Conservation (phyloP, 306 rosid species). For the Dryas octopetala region DNA sequence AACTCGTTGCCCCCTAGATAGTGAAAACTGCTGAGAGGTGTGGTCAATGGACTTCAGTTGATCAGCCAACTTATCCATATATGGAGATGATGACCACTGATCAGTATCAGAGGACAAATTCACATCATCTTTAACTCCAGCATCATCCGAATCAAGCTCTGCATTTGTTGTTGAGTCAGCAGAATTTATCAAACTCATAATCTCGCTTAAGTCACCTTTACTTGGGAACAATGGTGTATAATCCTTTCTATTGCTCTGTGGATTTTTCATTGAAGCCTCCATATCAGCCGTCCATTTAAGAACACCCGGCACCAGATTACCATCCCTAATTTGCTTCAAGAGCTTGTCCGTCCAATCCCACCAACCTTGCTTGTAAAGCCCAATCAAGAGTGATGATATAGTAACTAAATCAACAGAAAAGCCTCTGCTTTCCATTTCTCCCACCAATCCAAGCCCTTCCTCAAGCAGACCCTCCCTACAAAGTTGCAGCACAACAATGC, state of each 20-base stretch:
- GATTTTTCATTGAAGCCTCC: slow-evolving; percentile 72
- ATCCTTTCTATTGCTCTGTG: slow-evolving; percentile 56
- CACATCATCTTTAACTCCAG: slow-evolving; percentile 27
- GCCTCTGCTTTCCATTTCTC: slow-evolving; percentile 91
- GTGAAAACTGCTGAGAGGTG: slow-evolving; percentile 44
- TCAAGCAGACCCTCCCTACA: slow-evolving; percentile 73
- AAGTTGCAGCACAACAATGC: slow-evolving; percentile 72
- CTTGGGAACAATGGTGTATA: slow-evolving; percentile 58
- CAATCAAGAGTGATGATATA: slow-evolving; percentile 64
- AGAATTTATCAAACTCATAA: slow-evolving; percentile 43
- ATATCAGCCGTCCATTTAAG: slow-evolving; percentile 73
- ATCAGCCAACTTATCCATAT: slow-evolving; percentile 73
- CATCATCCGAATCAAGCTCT: slow-evolving; percentile 19
- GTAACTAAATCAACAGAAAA: slow-evolving; percentile 78
- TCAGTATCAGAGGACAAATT: slow-evolving; percentile 27
- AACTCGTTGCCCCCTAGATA: slow-evolving; percentile 59
- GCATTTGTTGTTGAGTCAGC: slow-evolving; percentile 23
- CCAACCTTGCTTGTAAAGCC: slow-evolving; percentile 59
- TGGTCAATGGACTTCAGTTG: slow-evolving; percentile 36
- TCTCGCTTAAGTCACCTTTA: slow-evolving; percentile 58
- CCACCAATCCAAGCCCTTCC: slow-evolving; percentile 69
- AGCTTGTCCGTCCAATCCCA: slow-evolving; percentile 88
- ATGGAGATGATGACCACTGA: slow-evolving; percentile 80
- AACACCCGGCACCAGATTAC: slow-evolving; percentile 62
- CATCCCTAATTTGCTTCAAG: slow-evolving; percentile 77